These are phyloP conservation scores for Rhodotorula sp. DNA, from an alignment of 1,284 basidiomycete species.

Conservation along the genomic window DNA sequence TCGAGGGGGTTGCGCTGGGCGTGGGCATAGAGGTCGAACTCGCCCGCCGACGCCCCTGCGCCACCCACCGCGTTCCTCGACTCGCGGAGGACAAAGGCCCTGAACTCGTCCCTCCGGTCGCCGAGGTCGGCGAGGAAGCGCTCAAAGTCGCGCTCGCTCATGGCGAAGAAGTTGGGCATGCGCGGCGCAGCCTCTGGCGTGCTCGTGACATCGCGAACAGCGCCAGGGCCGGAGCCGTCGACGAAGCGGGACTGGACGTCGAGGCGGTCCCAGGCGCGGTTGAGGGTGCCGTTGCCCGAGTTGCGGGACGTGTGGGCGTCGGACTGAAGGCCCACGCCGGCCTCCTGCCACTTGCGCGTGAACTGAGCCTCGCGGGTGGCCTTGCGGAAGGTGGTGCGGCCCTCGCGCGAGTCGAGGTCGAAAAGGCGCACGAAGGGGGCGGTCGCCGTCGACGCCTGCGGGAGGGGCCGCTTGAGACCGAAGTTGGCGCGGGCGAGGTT, in stretches of 20 bases:
- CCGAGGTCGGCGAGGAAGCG: conserved; percentile 28
- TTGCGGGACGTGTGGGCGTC: conserved; percentile 3
- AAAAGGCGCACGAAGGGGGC: conserved; percentile 38
- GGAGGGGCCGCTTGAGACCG: conserved; percentile 42
- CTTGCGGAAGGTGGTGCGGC: conserved; percentile 37
- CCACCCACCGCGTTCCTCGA: background rate
- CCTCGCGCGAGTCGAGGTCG: conserved; percentile 33
- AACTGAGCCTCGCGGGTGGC: conserved; percentile 33
- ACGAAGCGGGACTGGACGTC: conserved; percentile 37
- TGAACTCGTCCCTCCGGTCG: conserved; percentile 25
- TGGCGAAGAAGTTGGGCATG: conserved; percentile 38
- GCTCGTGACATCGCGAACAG: conserved; percentile 3
- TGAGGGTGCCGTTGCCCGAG: background rate
- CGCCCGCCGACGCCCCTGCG: background rate
- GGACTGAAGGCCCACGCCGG: conserved; percentile 23
- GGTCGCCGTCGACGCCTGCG: conserved; percentile 2
- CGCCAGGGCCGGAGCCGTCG: background rate
- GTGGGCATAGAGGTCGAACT: conserved; percentile 33
- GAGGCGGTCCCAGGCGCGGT: conserved; percentile 14
- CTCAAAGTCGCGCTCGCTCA: conserved; percentile 33
- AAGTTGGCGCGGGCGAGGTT: conserved; percentile 37
- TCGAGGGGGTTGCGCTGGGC: conserved; percentile 33
- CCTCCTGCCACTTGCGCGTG: conserved; percentile 31
- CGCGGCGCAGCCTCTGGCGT: background rate
- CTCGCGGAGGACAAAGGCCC: conserved; percentile 25